Evolutionary conservation across 805 yeast species (phyloP).

Genomic region (Naumovozyma dairenensis): DNA sequence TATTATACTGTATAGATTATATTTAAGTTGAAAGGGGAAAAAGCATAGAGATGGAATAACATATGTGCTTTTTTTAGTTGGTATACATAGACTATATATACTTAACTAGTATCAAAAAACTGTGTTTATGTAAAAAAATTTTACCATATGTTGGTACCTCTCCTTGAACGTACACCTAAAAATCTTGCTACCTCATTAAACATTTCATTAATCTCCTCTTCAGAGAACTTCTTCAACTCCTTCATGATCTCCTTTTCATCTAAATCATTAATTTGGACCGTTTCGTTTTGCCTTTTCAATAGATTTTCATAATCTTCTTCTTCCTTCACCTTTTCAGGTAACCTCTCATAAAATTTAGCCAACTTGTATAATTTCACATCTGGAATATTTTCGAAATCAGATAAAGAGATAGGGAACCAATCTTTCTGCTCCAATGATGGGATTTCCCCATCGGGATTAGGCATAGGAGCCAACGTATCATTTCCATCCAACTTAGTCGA

Average conservation of each 20-base stretch:
- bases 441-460: slow-evolving; percentile 70
- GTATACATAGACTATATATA: too few relatives aligned
- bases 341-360: slow-evolving; percentile 64
- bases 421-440: slow-evolving; percentile 33
- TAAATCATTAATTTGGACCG: slow-evolving; percentile 30
- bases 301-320: slow-evolving; percentile 42
- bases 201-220: slow-evolving; percentile 43
- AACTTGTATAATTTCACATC: slow-evolving; percentile 42
- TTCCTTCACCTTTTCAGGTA: slow-evolving; percentile 54
- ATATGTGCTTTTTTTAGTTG: too few relatives aligned
- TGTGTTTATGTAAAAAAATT: too few relatives aligned
- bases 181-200: slow-evolving; percentile 60
- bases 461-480: slow-evolving; percentile 52
- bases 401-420: slow-evolving; percentile 49
- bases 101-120: too few relatives aligned
- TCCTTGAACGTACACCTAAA: slow-evolving; percentile 51
- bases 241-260: slow-evolving; percentile 23
- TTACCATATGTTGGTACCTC: slow-evolving; percentile 44
- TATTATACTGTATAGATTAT: too few relatives aligned
- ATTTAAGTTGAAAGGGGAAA: too few relatives aligned
- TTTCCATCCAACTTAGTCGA: slow-evolving; percentile 36
- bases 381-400: slow-evolving; percentile 39
- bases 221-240: slow-evolving; percentile 27
- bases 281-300: slow-evolving; percentile 40
- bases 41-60: too few relatives aligned